Base-by-base conservation (phyloP, 805 yeast species). In the Ogataea glucozyma region DNA sequence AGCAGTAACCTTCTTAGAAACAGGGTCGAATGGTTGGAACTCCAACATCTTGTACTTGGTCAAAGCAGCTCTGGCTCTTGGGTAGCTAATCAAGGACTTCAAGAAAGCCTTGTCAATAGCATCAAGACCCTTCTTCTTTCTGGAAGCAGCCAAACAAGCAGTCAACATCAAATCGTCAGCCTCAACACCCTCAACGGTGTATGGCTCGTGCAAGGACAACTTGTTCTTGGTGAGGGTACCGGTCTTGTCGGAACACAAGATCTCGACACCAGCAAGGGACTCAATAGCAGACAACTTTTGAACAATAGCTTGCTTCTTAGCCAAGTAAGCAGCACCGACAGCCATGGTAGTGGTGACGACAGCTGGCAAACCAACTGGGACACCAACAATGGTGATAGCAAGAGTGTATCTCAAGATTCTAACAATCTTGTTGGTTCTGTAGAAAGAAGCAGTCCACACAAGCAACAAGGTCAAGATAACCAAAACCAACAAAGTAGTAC, bases 281-380 rank as follows among this genome's bases (percentile, higher is more conserved):
- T 89, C 97, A 75, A 89, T 89, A 57, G 97, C 97, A 70, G 96
- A 86, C 65, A 89, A 79, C 70, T 89, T 89, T 75, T 89, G 97
- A 62, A 89, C 97, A 78, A 89, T 89, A 60, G 97, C 97, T 75
- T 88, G 88, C 75, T 88, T 89, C 81, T 88, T 87, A 63, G 97
- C 97, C 66, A 89, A 78, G 85, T 89, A 88, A 67, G 97, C 96
- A 70, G 97, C 97, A 83, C 97, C 97, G 73, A 90, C 97, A 71
- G 97, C 97, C 97, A 89, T 88, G 70, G 97, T 89, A 63, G 96
- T 89, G 78, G 97, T 89, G 58, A 88, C 96, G 66, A 89, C 97
- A 69, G 96, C 96, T 71, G 97, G 97, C 69, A 89, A 82, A 85
- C 97, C 97, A 58, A 89, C 97, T 70, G 97, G 97, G 60, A 89